These are phyloP conservation scores for Fragosphaeria purpurea DNA, from an alignment of 2,329 filamentous ascomycete species.

Conservation along the genomic window DNA sequence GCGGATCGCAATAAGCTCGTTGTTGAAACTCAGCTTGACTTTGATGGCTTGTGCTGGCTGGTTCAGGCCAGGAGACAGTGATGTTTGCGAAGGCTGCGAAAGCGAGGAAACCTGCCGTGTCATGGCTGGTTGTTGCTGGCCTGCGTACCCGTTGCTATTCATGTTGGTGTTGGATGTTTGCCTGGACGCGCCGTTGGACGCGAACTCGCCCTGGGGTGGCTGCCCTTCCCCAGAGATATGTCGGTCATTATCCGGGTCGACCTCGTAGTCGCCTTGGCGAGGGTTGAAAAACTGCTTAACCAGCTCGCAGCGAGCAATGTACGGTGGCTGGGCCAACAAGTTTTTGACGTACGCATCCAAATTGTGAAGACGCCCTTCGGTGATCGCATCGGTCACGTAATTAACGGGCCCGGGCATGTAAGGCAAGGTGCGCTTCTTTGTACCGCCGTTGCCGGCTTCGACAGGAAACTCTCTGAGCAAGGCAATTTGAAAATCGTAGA, in stretches of 20 bases:
- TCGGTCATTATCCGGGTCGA: conserved; percentile 53
- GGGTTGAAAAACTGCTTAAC: conserved; percentile 89
- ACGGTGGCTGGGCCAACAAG: conserved; percentile 67
- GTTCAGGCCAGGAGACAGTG: conserved; percentile 39
- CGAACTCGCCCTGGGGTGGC: conserved; percentile 28
- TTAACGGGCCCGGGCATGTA: conserved; percentile 98
- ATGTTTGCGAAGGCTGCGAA: conserved; percentile 46
- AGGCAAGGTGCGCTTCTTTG: conserved; percentile 70
- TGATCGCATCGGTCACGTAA: conserved; percentile 96
- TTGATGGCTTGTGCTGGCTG: conserved; percentile 57
- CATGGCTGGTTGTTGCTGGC: conserved; percentile 30
- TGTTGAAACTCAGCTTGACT: conserved; percentile 89
- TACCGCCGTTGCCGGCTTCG: conserved; percentile 79
- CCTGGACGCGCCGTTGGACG: conserved; percentile 47
- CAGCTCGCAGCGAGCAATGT: conserved; percentile 75
- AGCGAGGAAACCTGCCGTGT: conserved; percentile 36
- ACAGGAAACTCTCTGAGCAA: conserved; percentile 85
- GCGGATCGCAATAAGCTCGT: conserved; percentile 84
- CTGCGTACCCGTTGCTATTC: conserved; percentile 37
- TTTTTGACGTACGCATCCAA: conserved; percentile 94
- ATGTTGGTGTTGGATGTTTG: conserved; percentile 58
- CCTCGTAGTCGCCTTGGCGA: conserved; percentile 84
- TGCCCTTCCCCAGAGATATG: conserved; percentile 49
- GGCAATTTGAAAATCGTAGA: conserved; percentile 97
- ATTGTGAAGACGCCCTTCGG: conserved; percentile 83